Evolutionary conservation across 1,139 yeast genomes (phyloP).

Genomic region (Suzukiozyma palmioleophila): DNA sequence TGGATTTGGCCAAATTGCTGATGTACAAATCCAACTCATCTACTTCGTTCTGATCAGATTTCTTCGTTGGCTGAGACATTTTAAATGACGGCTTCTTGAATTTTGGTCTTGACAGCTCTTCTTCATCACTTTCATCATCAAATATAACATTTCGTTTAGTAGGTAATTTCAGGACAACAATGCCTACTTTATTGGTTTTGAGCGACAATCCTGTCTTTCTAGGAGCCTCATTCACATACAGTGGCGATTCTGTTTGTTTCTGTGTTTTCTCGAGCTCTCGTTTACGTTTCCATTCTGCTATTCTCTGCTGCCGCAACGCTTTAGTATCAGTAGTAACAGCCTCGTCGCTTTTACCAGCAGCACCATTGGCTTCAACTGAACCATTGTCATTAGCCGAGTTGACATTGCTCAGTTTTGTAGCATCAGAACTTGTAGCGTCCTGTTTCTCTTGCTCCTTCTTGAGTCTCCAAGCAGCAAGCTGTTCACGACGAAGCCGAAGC

Average conservation of each 20-base stretch:
- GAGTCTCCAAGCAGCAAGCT: slow-evolving; percentile 37
- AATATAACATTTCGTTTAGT: slow-evolving; percentile 9
- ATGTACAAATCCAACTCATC: slow-evolving; percentile 22
- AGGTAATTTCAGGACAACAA: slow-evolving; percentile 1
- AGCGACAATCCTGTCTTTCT: slow-evolving; percentile 4
- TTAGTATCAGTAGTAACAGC: slow-evolving; percentile 15
- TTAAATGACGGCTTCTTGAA: slow-evolving; percentile 18
- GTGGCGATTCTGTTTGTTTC: slow-evolving; percentile 7
- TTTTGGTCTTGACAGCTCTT: slow-evolving; percentile 13
- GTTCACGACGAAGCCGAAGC: slow-evolving; percentile 32
- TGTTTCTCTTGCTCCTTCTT: slow-evolving; percentile 27
- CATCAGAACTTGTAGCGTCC: neutral
- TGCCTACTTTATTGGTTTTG: slow-evolving; percentile 6
- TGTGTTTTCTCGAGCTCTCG: slow-evolving; percentile 18
- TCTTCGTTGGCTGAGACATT: neutral
- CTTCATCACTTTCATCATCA: slow-evolving; percentile 19
- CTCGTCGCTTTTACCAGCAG: slow-evolving; percentile 7
- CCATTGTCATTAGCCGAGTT: neutral
- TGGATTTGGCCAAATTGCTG: slow-evolving; percentile 4
- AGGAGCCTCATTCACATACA: neutral
- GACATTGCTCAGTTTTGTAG: neutral
- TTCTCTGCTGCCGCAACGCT: slow-evolving; percentile 22
- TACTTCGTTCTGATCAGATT: slow-evolving; percentile 12
- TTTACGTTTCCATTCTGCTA: slow-evolving; percentile 40
- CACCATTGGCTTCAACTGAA: neutral